Conservation (phyloP, 2,329 filamentous ascomycete species). For the Nothophaeocryptopus gaeumannii region DNA sequence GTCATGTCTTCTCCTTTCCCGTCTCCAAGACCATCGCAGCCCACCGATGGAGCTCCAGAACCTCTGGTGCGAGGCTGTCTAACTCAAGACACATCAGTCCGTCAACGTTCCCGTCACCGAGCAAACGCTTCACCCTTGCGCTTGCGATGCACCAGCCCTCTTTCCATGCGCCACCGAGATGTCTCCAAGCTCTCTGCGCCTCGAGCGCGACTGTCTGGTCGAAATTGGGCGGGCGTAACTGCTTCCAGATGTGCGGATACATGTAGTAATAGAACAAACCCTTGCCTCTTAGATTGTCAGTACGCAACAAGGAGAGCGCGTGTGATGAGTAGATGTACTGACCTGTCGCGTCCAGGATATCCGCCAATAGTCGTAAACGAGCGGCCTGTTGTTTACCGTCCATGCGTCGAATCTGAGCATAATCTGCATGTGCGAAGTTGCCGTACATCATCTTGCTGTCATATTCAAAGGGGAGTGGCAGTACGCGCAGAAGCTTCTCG, state of each 20-base stretch:
- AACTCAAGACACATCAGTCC: conserved; percentile 17
- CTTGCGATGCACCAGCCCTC: conserved; percentile 14
- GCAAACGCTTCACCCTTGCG: conserved; percentile 10
- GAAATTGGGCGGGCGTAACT: conserved; percentile 10
- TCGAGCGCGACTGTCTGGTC: conserved; percentile 16
- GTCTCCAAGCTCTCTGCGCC: conserved; percentile 17
- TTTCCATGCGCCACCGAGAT: conserved; percentile 7
- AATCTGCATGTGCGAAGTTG: conserved; percentile 20
- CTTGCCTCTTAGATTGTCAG: conserved; percentile 4
- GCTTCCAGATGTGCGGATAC: conserved; percentile 20
- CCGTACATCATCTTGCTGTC: conserved; percentile 21
- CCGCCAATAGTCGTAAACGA: conserved; percentile 21
- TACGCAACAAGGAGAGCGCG: too few species aligned
- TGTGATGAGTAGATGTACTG: too few species aligned
- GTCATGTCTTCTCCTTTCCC: too few species aligned
- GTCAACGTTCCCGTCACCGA: conserved; percentile 19
- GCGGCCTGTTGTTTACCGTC: conserved; percentile 19
- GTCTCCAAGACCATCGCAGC: too few species aligned
- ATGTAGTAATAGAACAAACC: conserved; percentile 22
- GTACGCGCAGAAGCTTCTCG: not conserved
- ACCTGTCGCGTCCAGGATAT: conserved; percentile 13
- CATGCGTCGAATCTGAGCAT: conserved; percentile 12
- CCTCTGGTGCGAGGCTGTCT: conserved; percentile 13
- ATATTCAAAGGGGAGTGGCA: conserved; percentile 13
- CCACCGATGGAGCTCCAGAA: conserved; percentile 14